Evolutionary conservation across 441 rosid genomes (phyloP).

Genomic region (Erodium texanum): DNA sequence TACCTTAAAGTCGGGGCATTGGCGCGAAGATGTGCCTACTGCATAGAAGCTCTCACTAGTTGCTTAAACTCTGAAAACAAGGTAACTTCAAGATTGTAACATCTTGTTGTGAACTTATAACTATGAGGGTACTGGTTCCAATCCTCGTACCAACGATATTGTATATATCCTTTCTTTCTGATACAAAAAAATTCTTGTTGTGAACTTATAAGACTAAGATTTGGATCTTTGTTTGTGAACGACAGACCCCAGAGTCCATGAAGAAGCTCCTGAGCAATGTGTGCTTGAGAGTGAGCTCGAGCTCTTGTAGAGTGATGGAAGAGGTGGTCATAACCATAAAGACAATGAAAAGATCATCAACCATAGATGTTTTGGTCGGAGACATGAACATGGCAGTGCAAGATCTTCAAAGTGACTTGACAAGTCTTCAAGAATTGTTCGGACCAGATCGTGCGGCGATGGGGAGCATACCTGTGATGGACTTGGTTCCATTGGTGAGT

Average conservation of each 20-base stretch:
- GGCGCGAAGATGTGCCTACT: slow-evolving; percentile 45
- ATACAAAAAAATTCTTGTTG: too few species aligned
- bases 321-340: slow-evolving; percentile 37
- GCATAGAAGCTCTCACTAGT: slow-evolving; percentile 39
- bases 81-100: slow-evolving; percentile 24
- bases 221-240: neutral
- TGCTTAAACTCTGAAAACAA: slow-evolving; percentile 33
- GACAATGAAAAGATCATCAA: slow-evolving; percentile 37
- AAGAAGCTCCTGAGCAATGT: slow-evolving; percentile 31
- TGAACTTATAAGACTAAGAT: neutral
- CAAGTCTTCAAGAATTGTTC: slow-evolving; percentile 7
- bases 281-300: slow-evolving; percentile 33
- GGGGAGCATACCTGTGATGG: slow-evolving; percentile 25
- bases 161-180: too few species aligned
- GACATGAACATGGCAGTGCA: slow-evolving; percentile 48
- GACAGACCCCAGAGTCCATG: slow-evolving; percentile 34
- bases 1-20: slow-evolving; percentile 50
- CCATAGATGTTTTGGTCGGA: slow-evolving; percentile 29
- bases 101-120: neutral
- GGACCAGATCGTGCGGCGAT: neutral
- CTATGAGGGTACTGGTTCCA: too few species aligned
- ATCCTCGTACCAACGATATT: too few species aligned
- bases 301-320: slow-evolving; percentile 33
- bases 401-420: slow-evolving; percentile 43
- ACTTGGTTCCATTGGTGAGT: slow-evolving; percentile 41